Conservation (phyloP, 2,329 filamentous ascomycete species). For the Byssochlamys sp. region DNA sequence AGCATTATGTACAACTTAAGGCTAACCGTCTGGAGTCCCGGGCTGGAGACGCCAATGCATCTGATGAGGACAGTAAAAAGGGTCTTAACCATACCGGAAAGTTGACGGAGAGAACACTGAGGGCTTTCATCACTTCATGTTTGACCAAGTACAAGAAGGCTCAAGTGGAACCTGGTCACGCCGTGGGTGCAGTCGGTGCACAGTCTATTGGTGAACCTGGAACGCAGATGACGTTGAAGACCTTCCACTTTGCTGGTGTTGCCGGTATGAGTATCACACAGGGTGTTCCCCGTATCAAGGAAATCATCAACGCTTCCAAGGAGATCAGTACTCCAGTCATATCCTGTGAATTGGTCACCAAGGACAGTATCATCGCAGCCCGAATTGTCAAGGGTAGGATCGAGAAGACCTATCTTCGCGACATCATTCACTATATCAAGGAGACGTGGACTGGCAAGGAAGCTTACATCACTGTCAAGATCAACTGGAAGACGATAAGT, state of each 20-base stretch:
- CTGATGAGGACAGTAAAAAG: conserved; percentile 22
- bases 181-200: conserved; percentile 88
- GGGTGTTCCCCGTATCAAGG: conserved; percentile 98
- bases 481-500: conserved; percentile 69
- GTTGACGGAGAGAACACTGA: conserved; percentile 64
- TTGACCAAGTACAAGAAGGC: conserved; percentile 84
- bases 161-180: conserved; percentile 86
- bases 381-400: conserved; percentile 85
- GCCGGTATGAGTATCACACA: conserved; percentile 99
- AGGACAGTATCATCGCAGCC: conserved; percentile 66
- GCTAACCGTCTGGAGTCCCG: conserved; percentile 49
- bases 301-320: conserved; percentile 98
- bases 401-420: conserved; percentile 83
- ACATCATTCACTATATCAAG: conserved; percentile 70
- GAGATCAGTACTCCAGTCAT: conserved; percentile 91
- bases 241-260: conserved; percentile 99
- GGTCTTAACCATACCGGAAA: conserved; percentile 66
- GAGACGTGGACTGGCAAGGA: conserved; percentile 75
- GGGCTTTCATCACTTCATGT: conserved; percentile 69
- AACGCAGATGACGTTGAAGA: conserved; percentile 98
- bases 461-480: conserved; percentile 67
- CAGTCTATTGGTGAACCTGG: conserved; percentile 97
- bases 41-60: conserved; percentile 21
- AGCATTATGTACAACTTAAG: conserved; percentile 57
- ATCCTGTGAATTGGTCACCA: conserved; percentile 70